Conservation (phyloP, 805 yeast genomes). For the Starmerella riodocensis region DNA sequence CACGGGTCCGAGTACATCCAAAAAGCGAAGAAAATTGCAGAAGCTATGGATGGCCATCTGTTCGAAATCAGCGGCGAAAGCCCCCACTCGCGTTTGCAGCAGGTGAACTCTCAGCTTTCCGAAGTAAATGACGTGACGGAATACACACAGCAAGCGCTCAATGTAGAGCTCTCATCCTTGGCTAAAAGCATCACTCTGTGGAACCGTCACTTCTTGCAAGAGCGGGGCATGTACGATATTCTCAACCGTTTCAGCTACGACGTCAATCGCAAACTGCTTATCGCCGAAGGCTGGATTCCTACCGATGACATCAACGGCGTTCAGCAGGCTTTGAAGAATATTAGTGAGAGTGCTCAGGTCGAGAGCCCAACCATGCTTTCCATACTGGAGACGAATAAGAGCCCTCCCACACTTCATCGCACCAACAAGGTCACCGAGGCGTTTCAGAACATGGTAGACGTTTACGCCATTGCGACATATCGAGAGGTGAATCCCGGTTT, state of each 20-base stretch:
- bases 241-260: conserved; percentile 72
- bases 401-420: conserved; percentile 90
- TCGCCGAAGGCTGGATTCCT: conserved; percentile 97
- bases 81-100: conserved; percentile 28
- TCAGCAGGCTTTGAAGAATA: conserved; percentile 50
- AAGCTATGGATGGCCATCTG: conserved; percentile 74
- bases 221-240: conserved; percentile 67
- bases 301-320: conserved; percentile 56
- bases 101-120: conserved; percentile 36
- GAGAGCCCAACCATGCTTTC: conserved; percentile 37
- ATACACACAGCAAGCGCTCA: conserved; percentile 54
- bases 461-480: conserved; percentile 87
- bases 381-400: conserved; percentile 48
- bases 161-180: conserved; percentile 64
- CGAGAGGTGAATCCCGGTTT: conserved; percentile 93
- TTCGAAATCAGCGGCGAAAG: conserved; percentile 40
- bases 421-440: conserved; percentile 92
- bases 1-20: conserved; percentile 69
- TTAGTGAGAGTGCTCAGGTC: conserved; percentile 38
- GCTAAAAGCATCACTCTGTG: conserved; percentile 65
- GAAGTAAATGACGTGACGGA: conserved; percentile 50
- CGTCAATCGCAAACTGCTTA: conserved; percentile 67
- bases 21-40: conserved; percentile 71
- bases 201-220: conserved; percentile 58
- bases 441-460: conserved; percentile 86